A percentile compares a stretch with the other conserved stretches of the same genome.
Evolutionary conservation across 371 early-diverging fungal species (phyloP).

Genomic region (Parasitella parasitica): DNA sequence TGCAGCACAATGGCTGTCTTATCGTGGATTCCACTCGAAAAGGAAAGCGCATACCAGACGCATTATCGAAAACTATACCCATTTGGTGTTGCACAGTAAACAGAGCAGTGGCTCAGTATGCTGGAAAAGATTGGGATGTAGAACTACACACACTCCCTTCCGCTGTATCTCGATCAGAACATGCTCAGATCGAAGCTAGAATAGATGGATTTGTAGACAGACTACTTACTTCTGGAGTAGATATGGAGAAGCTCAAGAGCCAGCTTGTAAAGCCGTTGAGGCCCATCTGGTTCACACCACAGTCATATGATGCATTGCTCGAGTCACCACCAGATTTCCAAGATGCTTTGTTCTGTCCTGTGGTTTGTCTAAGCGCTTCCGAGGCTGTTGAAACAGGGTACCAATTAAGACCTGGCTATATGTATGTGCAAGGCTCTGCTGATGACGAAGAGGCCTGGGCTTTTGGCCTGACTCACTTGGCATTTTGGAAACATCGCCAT

Average conservation of each 20-base stretch:
- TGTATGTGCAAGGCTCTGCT: slow-evolving; percentile 87
- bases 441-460: slow-evolving; percentile 91
- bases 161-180: slow-evolving; percentile 70
- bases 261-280: slow-evolving; percentile 68
- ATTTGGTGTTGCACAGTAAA: slow-evolving; percentile 86
- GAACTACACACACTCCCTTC: slow-evolving; percentile 67
- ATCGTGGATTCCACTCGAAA: slow-evolving; percentile 86
- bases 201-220: slow-evolving; percentile 62
- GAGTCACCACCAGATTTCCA: slow-evolving; percentile 49
- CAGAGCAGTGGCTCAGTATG: slow-evolving; percentile 37
- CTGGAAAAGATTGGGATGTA: slow-evolving; percentile 50
- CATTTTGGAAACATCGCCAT: slow-evolving; percentile 72
- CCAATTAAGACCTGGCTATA: slow-evolving; percentile 53
- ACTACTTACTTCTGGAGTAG: slow-evolving; percentile 57
- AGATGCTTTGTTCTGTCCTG: slow-evolving; percentile 58
- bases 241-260: slow-evolving; percentile 41
- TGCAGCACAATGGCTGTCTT: slow-evolving; percentile 63
- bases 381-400: slow-evolving; percentile 57
- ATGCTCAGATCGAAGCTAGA: slow-evolving; percentile 61
- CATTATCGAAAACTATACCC: slow-evolving; percentile 82
- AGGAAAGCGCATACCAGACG: slow-evolving; percentile 85
- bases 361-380: slow-evolving; percentile 77
- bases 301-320: slow-evolving; percentile 44
- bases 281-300: slow-evolving; percentile 80
- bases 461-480: slow-evolving; percentile 59